phyloP scores from a whole-genome alignment of 2,329 filamentous ascomycete genomes.

The Arthrobotrys musiformis region DNA sequence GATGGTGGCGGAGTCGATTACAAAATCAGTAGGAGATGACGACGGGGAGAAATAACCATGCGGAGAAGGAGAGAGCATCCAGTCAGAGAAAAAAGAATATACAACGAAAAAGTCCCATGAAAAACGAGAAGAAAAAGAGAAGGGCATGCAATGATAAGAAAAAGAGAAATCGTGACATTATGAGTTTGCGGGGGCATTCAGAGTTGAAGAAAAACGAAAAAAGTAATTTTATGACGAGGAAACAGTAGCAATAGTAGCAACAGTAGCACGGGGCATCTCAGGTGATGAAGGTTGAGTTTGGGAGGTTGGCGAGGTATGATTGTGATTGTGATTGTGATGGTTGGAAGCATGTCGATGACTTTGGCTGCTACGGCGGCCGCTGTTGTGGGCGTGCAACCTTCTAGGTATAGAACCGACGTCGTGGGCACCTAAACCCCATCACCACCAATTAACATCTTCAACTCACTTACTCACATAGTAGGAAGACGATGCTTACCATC shows the following conservation, averaged over 20 bases:
- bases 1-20: conserved; percentile 7
- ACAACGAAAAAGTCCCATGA: conserved; percentile 35
- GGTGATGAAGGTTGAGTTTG: conserved; percentile 46
- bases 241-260: conserved; percentile 41
- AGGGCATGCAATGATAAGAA: conserved; percentile 17
- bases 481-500: conserved; percentile 75
- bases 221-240: conserved; percentile 32
- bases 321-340: conserved; percentile 28
- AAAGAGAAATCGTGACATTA: conserved; percentile 21
- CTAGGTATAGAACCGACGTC: conserved; percentile 73
- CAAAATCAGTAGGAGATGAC: conserved; percentile 25
- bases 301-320: conserved; percentile 17
- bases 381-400: conserved; percentile 59
- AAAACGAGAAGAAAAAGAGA: neutral
- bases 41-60: neutral
- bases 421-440: conserved; percentile 71
- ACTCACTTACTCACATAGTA: neutral
- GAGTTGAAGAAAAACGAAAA: neutral
- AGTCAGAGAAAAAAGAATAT: conserved; percentile 27
- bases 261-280: conserved; percentile 39
- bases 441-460: conserved; percentile 43
- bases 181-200: conserved; percentile 33
- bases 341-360: conserved; percentile 62
- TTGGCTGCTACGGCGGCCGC: conserved; percentile 63
- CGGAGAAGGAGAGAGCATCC: neutral